A percentile compares a stretch with the other conserved stretches of the same genome.
Evolutionary conservation across 2,329 filamentous ascomycete genomes (phyloP).

Genomic region (Trichophyton simii): DNA sequence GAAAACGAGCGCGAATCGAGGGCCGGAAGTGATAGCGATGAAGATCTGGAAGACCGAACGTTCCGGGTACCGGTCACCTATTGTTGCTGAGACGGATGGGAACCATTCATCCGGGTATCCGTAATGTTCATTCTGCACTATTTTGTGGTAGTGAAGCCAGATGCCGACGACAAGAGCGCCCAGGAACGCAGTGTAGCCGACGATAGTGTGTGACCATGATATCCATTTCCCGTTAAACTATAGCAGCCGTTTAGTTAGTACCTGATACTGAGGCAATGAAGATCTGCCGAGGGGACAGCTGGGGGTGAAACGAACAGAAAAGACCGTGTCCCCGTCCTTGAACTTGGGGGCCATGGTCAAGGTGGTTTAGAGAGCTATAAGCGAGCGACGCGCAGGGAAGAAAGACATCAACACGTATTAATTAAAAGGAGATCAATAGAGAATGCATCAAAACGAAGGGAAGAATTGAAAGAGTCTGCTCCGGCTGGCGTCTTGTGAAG

Average conservation of each 20-base stretch:
- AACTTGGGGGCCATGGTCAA: constrained; percentile 46
- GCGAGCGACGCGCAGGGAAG: constrained; percentile 16
- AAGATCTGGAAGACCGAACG: constrained; percentile 95
- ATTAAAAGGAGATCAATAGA: constrained; percentile 17
- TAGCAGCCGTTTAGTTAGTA: neutral
- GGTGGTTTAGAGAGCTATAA: constrained; percentile 15
- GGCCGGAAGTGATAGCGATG: constrained; percentile 89
- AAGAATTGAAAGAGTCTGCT: neutral
- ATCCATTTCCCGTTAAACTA: constrained; percentile 80
- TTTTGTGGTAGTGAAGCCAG: constrained; percentile 84
- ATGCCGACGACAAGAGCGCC: constrained; percentile 73
- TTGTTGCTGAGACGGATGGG: constrained; percentile 88
- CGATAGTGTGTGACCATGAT: constrained; percentile 70
- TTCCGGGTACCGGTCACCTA: constrained; percentile 93
- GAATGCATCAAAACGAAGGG: constrained; percentile 8
- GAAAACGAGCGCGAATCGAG: constrained; percentile 78
- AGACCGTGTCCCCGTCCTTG: constrained; percentile 51
- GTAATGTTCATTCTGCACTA: constrained; percentile 93
- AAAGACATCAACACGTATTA: constrained; percentile 14
- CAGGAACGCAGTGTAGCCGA: constrained; percentile 74
- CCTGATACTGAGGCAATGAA: neutral
- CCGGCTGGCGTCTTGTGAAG: neutral
- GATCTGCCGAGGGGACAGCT: neutral
- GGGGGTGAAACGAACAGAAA: constrained; percentile 38
- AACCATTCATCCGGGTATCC: constrained; percentile 95